Percentiles rank a stretch among this genome's conserved stretches.
Evolutionary conservation across 2,329 filamentous ascomycete species (phyloP).

Genomic region (Hyphodiscus sp.): DNA sequence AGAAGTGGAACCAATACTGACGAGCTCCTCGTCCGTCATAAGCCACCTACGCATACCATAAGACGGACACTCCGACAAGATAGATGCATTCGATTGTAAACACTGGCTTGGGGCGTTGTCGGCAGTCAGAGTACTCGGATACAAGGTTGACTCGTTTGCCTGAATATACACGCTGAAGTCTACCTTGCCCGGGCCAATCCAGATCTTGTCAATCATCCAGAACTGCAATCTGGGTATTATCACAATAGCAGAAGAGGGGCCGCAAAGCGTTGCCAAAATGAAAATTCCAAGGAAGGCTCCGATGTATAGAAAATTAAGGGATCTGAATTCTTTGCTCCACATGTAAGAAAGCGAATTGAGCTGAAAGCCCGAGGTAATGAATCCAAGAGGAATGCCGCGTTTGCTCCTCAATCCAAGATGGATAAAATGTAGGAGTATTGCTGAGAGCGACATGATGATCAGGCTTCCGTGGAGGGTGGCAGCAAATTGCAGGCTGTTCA

Average conservation of each 20-base stretch:
- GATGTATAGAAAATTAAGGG: too few species aligned
- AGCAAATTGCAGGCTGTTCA: conserved; percentile 7
- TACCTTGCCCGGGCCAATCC: conserved; percentile 1
- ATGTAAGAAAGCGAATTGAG: conserved; percentile 1
- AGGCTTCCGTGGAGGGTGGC: conserved; percentile 6
- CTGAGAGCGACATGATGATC: conserved; percentile 1
- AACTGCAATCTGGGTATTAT: conserved; percentile 8
- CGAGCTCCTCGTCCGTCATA: neutral
- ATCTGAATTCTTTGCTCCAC: neutral
- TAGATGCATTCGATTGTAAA: neutral
- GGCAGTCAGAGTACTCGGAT: neutral
- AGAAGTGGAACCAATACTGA: neutral
- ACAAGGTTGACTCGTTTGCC: neutral
- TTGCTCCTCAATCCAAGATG: neutral
- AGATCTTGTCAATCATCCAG: conserved; percentile 1
- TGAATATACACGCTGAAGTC: conserved; percentile 4
- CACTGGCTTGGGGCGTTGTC: neutral
- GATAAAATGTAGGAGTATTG: conserved; percentile 5
- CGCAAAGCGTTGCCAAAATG: neutral
- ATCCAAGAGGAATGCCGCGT: conserved; percentile 2
- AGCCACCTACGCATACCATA: neutral
- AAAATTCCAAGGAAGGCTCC: neutral
- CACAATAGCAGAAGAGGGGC: conserved; percentile 5
- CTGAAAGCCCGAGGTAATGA: conserved; percentile 5
- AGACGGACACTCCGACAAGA: conserved; percentile 1